Base-by-base conservation (phyloP, 768 basidiomycete species). In the Lentinus brumalis region DNA sequence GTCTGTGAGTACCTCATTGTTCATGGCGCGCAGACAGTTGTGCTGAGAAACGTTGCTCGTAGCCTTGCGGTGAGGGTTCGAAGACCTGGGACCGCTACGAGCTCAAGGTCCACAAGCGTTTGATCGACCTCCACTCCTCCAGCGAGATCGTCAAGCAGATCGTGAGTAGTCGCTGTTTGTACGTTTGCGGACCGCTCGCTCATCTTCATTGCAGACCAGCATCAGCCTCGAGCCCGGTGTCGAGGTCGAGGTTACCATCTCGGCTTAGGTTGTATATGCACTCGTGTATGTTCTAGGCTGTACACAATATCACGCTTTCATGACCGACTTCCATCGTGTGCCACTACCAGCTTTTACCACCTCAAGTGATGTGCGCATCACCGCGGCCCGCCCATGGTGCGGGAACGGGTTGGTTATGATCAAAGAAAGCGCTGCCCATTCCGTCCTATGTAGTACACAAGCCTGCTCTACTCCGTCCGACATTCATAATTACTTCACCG, bases 31-130 rank as follows among this genome's bases (percentile, higher is more conserved):
- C 1, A 5, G 18, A 8, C 46, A 10, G 3, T 15, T 9, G n/a
- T 44, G 56, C 30, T 14, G 32, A n/a, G 30, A 14, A 30, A 53
- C 41, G 59, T 49, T 30, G 44, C 39, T 11, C 40, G 9, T 45
- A 97, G 93, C 92, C 97, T 78, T 98, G 97, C 74, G 97, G 97
- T 93, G 97, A 98, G 80, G 97, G 97, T 83, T 98, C 97, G 70
- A 99, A 99, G 89, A 99, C 97, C 74, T 99, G 97, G 97, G 97
- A 99, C 80, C 88, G 93, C 71, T 98, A 95, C 80, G 96, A 99
- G 81, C 89, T 99, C 81, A 96, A 96, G 83, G 84, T 99, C 64
- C 96, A 99, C 89, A 99, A 99, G 83, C 92, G 97, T 72, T 85
- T 99, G 76, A 98, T 99, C 73, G 97, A 99, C 83, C 83, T 99